Percentiles rank a stretch among this genome's conserved stretches.
Conservation (phyloP, 1,139 yeast genomes). For the Hemisphaericaspora xylofermentans region DNA sequence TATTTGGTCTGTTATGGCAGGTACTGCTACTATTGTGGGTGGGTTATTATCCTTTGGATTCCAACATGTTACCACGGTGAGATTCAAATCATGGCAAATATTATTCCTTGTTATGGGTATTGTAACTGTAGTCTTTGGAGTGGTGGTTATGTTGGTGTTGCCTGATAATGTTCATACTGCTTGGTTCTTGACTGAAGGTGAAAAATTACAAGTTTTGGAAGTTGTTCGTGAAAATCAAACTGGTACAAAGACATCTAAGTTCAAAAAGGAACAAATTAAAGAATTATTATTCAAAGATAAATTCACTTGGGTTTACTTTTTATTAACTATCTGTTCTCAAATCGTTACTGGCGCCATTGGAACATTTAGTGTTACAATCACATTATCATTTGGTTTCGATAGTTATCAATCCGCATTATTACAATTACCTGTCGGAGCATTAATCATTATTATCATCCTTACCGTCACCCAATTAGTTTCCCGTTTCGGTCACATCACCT, state of each 20-base stretch:
- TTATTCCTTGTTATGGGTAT: conserved; percentile 39
- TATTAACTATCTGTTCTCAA: conserved; percentile 35
- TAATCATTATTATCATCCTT: conserved; percentile 34
- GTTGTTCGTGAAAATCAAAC: conserved; percentile 32
- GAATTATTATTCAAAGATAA: conserved; percentile 34
- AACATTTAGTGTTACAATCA: conserved; percentile 41
- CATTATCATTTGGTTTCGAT: conserved; percentile 36
- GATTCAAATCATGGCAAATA: conserved; percentile 38
- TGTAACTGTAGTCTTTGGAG: conserved; percentile 33
- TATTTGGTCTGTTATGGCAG: conserved; percentile 40
- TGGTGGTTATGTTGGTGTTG: conserved; percentile 25
- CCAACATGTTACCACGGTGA: conserved; percentile 33
- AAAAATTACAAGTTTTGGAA: conserved; percentile 29
- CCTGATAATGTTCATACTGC: conserved; percentile 35
- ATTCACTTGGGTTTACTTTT: conserved; percentile 38
- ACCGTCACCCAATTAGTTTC: conserved; percentile 32
- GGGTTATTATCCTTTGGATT: conserved; percentile 42
- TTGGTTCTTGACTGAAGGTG: conserved; percentile 27
- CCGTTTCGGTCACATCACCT: conserved; percentile 26
- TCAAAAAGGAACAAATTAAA: conserved; percentile 27
- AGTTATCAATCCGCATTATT: conserved; percentile 34
- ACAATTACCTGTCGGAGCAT: conserved; percentile 41
- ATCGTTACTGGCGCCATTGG: conserved; percentile 43
- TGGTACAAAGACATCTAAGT: conserved; percentile 30
- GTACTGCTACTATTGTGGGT: conserved; percentile 41